Percentiles rank a stretch among this genome's conserved stretches.
Conservation (phyloP, 345 rosid species). For the Salix purpurea region DNA sequence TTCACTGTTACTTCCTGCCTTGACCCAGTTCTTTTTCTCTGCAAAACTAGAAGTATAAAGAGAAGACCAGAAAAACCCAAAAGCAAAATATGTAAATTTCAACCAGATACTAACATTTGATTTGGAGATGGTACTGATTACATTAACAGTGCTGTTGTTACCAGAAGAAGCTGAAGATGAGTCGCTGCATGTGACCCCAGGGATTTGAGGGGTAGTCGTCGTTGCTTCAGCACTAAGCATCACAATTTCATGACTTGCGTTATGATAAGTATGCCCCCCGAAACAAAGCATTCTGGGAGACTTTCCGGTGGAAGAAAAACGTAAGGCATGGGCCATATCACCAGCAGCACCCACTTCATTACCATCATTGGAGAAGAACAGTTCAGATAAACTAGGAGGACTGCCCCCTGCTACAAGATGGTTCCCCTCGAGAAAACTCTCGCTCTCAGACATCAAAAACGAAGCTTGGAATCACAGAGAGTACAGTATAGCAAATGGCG, state of each 20-base stretch:
- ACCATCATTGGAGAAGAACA: slow-evolving; percentile 42
- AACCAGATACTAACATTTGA: slow-evolving; percentile 27
- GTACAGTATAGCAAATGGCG: neutral
- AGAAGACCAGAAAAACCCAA: neutral
- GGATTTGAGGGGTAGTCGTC: slow-evolving; percentile 20
- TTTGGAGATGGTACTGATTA: slow-evolving; percentile 11
- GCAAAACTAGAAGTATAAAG: slow-evolving; percentile 3
- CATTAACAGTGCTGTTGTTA: slow-evolving; percentile 6
- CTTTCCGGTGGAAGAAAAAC: slow-evolving; percentile 26
- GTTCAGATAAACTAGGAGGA: slow-evolving; percentile 54
- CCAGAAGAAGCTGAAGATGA: slow-evolving; percentile 42
- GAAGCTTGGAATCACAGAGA: neutral
- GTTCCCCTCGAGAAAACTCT: slow-evolving; percentile 32
- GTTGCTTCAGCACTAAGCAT: slow-evolving; percentile 17
- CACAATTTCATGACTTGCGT: slow-evolving; percentile 20
- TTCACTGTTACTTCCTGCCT: slow-evolving; percentile 15
- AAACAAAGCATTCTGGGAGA: slow-evolving; percentile 76
- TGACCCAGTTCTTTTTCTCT: slow-evolving; percentile 52
- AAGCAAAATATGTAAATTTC: neutral
- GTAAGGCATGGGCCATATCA: slow-evolving; percentile 12
- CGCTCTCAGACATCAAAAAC: slow-evolving; percentile 41
- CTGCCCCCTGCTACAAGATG: slow-evolving; percentile 15
- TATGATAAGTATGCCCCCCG: slow-evolving; percentile 33
- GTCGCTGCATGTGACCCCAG: slow-evolving; percentile 41
- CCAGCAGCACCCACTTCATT: slow-evolving; percentile 23